phyloP scores from a whole-genome alignment of 192 early-diverging fungal species.

The Entophlyctis helioformis region DNA sequence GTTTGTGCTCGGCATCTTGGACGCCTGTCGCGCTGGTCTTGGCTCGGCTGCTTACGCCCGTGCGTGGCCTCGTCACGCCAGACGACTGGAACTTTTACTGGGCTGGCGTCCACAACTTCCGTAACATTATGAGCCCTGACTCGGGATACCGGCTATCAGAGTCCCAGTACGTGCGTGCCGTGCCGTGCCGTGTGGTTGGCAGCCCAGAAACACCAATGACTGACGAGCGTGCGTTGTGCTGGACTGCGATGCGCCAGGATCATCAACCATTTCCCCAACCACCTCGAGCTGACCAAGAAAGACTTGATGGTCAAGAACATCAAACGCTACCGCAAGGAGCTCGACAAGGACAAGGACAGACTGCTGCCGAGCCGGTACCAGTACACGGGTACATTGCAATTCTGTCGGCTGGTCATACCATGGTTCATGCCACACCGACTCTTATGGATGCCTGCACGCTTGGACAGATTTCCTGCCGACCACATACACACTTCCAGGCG shows the following conservation, averaged over 20 bases:
- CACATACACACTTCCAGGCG: slow-evolving; percentile 41
- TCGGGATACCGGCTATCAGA: slow-evolving; percentile 38
- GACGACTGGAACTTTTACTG: slow-evolving; percentile 57
- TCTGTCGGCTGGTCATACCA: too few species aligned
- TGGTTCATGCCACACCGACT: too few species aligned
- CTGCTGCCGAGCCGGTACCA: not conserved
- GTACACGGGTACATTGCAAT: too few species aligned
- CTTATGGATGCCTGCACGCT: too few species aligned
- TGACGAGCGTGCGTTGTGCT: not conserved
- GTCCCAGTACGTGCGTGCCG: slow-evolving; percentile 24
- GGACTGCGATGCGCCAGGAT: slow-evolving; percentile 9
- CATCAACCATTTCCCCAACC: slow-evolving; percentile 50
- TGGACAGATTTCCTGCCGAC: slow-evolving; percentile 36
- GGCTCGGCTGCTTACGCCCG: not conserved
- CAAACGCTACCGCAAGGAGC: slow-evolving; percentile 39
- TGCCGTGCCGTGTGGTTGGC: not conserved
- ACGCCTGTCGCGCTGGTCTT: not conserved
- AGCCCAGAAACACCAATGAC: not conserved
- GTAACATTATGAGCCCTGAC: slow-evolving; percentile 38
- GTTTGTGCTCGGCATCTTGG: too few species aligned
- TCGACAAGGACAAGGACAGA: slow-evolving; percentile 19
- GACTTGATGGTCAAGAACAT: slow-evolving; percentile 53
- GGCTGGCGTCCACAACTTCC: slow-evolving; percentile 37
- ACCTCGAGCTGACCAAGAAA: slow-evolving; percentile 44
- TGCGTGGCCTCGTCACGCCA: not conserved